Percentiles rank a stretch among this genome's conserved stretches.
These are phyloP conservation scores for Aspergillus arachidicola DNA, from an alignment of 2,329 filamentous ascomycete genomes.

Conservation along the genomic window DNA sequence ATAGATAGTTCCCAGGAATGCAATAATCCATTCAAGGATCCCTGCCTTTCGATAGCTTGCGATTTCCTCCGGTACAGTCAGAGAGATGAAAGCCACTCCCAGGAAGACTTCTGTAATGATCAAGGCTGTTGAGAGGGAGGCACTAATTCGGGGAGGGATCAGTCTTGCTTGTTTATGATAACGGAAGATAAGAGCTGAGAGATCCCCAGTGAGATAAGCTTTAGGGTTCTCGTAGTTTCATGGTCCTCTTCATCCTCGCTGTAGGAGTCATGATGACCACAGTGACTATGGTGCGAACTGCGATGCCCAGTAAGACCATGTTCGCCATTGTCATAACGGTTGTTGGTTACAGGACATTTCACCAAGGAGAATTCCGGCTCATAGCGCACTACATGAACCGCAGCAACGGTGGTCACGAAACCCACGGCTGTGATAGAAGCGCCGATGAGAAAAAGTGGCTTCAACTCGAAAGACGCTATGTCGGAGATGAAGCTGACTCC, in stretches of 20 bases:
- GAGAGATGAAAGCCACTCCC: conserved; percentile 20
- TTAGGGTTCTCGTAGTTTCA: conserved; percentile 19
- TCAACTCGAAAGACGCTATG: conserved; percentile 26
- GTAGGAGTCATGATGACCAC: conserved; percentile 2
- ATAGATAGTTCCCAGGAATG: conserved; percentile 23
- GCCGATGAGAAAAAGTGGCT: conserved; percentile 25
- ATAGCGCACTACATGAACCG: conserved; percentile 26
- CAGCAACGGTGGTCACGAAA: conserved; percentile 22
- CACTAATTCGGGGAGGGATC: conserved; percentile 9
- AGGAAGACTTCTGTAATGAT: conserved; percentile 23
- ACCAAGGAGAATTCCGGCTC: conserved; percentile 24
- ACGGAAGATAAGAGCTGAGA: background rate
- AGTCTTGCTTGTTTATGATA: background rate
- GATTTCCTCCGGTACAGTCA: conserved; percentile 18
- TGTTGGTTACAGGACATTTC: conserved; percentile 1
- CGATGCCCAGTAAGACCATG: background rate
- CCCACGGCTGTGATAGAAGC: conserved; percentile 24
- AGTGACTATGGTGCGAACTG: background rate
- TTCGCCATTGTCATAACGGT: background rate
- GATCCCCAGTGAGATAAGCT: conserved; percentile 19
- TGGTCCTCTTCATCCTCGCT: conserved; percentile 17
- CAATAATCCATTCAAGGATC: conserved; percentile 26
- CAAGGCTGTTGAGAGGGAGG: conserved; percentile 24
- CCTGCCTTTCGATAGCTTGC: conserved; percentile 18
- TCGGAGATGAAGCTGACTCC: conserved; percentile 25